phyloP scores from a whole-genome alignment of 495 filamentous ascomycete genomes.

The Hypoxylon lenormandii region DNA sequence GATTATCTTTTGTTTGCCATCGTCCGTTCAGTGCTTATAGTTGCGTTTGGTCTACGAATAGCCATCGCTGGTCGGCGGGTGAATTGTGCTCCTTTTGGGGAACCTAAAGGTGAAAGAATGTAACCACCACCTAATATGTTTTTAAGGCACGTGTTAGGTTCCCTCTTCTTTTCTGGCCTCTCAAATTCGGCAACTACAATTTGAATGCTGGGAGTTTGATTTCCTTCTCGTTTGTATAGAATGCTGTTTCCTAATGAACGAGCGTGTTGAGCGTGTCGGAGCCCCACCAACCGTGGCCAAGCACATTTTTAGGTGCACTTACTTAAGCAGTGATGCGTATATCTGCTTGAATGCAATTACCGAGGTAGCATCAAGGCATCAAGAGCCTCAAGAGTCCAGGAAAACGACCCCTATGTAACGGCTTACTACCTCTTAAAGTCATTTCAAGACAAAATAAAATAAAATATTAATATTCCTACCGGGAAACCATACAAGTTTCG shows the following conservation, averaged over 20 bases:
- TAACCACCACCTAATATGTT: too few relatives aligned
- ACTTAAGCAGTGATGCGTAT: too few relatives aligned
- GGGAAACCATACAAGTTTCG: too few relatives aligned
- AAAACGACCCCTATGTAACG: too few relatives aligned
- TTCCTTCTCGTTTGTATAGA: constrained; percentile 1
- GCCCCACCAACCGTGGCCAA: not conserved
- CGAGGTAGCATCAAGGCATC: too few relatives aligned
- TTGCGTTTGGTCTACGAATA: constrained; percentile 2
- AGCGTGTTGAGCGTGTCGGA: constrained; percentile 9
- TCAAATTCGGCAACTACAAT: not conserved
- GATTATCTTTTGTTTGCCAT: constrained; percentile 4
- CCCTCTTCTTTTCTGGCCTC: too few relatives aligned
- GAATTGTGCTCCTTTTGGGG: constrained; percentile 2
- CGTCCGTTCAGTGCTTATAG: constrained; percentile 4
- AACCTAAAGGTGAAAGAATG: not conserved
- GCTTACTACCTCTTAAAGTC: too few relatives aligned
- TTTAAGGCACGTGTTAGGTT: too few relatives aligned
- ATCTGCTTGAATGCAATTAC: too few relatives aligned
- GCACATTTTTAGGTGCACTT: not conserved
- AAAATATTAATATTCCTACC: too few relatives aligned
- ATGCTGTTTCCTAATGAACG: constrained; percentile 21
- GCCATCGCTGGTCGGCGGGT: constrained; percentile 28
- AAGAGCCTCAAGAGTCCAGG: too few relatives aligned
- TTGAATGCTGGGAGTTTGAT: constrained; percentile 1
- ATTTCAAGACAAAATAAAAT: too few relatives aligned